A percentile compares a stretch with the other conserved stretches of the same genome.
phyloP scores from a whole-genome alignment of 108 stramenopile species.

The Fistulifera pelliculosa region DNA sequence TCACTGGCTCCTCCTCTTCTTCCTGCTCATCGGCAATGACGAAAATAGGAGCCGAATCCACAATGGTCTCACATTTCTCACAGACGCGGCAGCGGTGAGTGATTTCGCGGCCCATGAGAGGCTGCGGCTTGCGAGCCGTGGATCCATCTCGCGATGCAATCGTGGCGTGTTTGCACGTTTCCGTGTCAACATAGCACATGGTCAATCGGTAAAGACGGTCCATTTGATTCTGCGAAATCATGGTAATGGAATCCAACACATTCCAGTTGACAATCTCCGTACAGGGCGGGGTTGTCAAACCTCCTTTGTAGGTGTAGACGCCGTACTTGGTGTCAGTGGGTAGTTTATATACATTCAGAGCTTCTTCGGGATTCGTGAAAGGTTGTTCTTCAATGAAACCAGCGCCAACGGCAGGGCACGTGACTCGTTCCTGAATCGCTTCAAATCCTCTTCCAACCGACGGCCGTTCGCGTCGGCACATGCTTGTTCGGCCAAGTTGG shows the following conservation, averaged over 20 bases:
- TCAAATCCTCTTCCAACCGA: not conserved
- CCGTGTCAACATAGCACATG: conserved; percentile 4
- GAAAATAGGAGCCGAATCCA: too few relatives aligned
- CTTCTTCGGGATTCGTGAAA: not conserved
- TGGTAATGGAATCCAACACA: conserved; percentile 8
- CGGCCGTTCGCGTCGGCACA: conserved; percentile 1
- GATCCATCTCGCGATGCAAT: conserved; percentile 5
- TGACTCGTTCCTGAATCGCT: not conserved
- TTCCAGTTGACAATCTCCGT: conserved; percentile 20
- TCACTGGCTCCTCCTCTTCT: too few relatives aligned
- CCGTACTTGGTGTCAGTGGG: not conserved
- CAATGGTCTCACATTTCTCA: too few relatives aligned
- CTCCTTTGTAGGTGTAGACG: conserved; percentile 14
- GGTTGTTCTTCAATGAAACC: not conserved
- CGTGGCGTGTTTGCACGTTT: conserved; percentile 8
- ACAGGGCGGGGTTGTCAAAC: conserved; percentile 19
- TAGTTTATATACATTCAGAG: conserved; percentile 5
- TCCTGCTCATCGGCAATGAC: too few relatives aligned
- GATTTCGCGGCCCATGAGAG: conserved; percentile 11
- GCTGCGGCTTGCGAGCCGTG: conserved; percentile 12
- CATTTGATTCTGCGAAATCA: conserved; percentile 9
- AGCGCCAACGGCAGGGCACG: not conserved
- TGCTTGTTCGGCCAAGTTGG: not conserved
- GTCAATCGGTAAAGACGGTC: conserved; percentile 6
- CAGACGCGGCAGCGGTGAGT: conserved; percentile 9